These are phyloP conservation scores for Leccinum imitatum DNA, from an alignment of 768 basidiomycete species.

Conservation along the genomic window DNA sequence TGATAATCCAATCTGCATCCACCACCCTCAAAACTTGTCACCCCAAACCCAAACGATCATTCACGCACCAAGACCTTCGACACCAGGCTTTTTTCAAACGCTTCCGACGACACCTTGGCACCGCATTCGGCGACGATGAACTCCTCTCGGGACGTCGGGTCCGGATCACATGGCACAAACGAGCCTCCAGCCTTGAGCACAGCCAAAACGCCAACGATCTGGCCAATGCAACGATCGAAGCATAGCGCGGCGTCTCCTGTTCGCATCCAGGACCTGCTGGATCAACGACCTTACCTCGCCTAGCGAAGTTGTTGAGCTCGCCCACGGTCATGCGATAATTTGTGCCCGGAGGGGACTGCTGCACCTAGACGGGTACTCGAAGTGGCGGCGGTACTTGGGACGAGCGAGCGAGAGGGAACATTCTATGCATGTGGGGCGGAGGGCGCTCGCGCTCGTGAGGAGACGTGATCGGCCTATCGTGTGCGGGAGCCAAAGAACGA, in stretches of 20 bases:
- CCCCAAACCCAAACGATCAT: background rate
- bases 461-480: slow-evolving; percentile 23
- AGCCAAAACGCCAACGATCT: slow-evolving; percentile 30
- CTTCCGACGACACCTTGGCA: slow-evolving; percentile 20
- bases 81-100: slow-evolving; percentile 22
- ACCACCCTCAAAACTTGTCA: background rate
- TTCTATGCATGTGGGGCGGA: slow-evolving; percentile 23
- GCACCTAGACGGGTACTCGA: slow-evolving; percentile 12
- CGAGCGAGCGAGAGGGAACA: slow-evolving; percentile 24
- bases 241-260: slow-evolving; percentile 28
- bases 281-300: slow-evolving; percentile 32
- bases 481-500: slow-evolving; percentile 20
- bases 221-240: slow-evolving; percentile 31
- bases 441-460: slow-evolving; percentile 28
- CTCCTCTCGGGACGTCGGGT: slow-evolving; percentile 31
- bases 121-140: slow-evolving; percentile 27
- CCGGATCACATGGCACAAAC: slow-evolving; percentile 23
- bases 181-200: slow-evolving; percentile 34
- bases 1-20: slow-evolving; percentile 22
- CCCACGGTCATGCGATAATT: slow-evolving; percentile 20
- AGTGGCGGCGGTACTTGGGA: slow-evolving; percentile 8
- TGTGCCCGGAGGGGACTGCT: slow-evolving; percentile 27
- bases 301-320: slow-evolving; percentile 30
- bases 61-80: slow-evolving; percentile 25
- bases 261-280: slow-evolving; percentile 22